Base-by-base conservation (phyloP, 2,329 filamentous ascomycete species). In the Cladosporium sp. region DNA sequence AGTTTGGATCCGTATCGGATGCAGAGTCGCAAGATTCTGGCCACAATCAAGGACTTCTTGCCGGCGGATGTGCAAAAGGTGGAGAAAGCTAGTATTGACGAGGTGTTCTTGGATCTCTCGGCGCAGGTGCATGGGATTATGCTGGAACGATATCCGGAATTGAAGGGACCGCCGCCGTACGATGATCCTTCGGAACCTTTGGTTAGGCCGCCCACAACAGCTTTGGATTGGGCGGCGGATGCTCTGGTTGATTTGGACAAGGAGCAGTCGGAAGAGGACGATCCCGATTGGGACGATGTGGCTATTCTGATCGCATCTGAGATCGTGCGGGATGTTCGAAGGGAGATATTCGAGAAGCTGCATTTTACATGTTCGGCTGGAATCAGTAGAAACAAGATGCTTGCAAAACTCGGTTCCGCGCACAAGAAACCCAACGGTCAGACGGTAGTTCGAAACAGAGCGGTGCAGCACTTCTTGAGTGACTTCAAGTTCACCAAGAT, bases 211-310 rank as follows among this genome's bases (percentile, higher is more conserved):
- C 83, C 84, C 0, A 85, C 81, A 0, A 88, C 87, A 1, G 89
- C 85, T 1, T 74, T 97, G 17, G 87, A 95, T 69, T 97, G 92
- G 92, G 78, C 87, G 60, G 83, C 87, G 0, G 91, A 96, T 75
- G 88, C 85, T n/a, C 76, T 96, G 56, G 79, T 95, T 15, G 90
- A 92, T 69, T 77, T 96, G 49, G 86, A 94, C 63, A 79, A 84
- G 37, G 78, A 79, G 22, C 83, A 91, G 60, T 83, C 83, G 10
- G 92, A 96, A 72, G 82, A 87, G 19, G 82, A 88, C 64, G 88
- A 95, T 67, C 90, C 91, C 1, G 94, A 99, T 74, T 99, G 94
- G 94, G 93, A 99, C 71, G 94, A 99, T 76, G 82, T 97, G 63
- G 89, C 84, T 15, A 89, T 96, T 70, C 79, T 90, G 28, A 84